These are phyloP conservation scores for Fomitopsis schrenkii DNA, from an alignment of 1,284 basidiomycete genomes.

Conservation along the genomic window DNA sequence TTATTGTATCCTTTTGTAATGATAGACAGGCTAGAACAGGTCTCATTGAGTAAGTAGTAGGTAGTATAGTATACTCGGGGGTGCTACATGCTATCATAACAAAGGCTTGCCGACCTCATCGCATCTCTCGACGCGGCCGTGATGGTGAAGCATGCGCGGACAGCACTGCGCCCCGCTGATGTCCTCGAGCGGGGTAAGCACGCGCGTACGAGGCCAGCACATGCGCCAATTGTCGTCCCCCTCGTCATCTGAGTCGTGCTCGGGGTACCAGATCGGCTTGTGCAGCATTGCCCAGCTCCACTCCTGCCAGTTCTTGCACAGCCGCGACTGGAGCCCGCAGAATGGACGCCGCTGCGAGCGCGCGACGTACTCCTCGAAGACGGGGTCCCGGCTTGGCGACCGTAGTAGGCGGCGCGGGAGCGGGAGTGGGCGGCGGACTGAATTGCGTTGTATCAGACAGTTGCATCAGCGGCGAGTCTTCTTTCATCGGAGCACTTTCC, in stretches of 20 bases:
- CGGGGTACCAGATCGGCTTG: constrained; percentile 16
- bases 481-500: not conserved
- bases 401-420: not conserved
- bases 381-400: constrained; percentile 10
- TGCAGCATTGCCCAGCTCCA: constrained; percentile 21
- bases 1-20: no score
- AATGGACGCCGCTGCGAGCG: constrained; percentile 16
- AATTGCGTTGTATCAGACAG: not conserved
- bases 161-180: not conserved
- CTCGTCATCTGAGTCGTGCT: not conserved
- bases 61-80: no score
- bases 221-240: not conserved
- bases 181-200: not conserved
- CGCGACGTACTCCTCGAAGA: constrained; percentile 21
- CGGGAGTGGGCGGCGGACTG: constrained; percentile 5
- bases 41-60: no score
- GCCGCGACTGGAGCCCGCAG: constrained; percentile 10
- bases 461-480: no score
- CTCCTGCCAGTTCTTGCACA: constrained; percentile 17
- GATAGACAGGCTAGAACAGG: no score
- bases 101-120: not conserved
- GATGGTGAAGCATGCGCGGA: not conserved
- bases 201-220: not conserved
- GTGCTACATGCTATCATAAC: no score
- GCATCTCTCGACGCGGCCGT: not conserved